These are phyloP conservation scores for Amaranthus tricolor DNA, from an alignment of 179 eudicot species.

Conservation along the genomic window DNA sequence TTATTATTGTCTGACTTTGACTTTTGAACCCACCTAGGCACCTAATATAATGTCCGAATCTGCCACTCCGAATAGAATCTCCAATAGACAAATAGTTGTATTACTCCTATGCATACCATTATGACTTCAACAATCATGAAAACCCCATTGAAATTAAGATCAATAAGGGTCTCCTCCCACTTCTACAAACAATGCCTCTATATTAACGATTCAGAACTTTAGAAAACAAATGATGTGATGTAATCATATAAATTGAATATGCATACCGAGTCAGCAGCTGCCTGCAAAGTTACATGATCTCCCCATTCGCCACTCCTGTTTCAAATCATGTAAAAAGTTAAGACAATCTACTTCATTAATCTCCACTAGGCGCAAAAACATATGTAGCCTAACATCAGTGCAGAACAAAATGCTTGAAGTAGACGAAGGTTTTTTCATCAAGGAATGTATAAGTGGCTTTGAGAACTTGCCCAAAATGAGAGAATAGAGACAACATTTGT, in stretches of 20 bases:
- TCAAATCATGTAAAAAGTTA: slow-evolving; percentile 13
- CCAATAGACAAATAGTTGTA: too few species aligned
- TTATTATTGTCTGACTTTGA: too few species aligned
- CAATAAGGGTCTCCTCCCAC: not conserved
- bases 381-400: not conserved
- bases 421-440: not conserved
- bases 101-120: too few species aligned
- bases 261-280: slow-evolving; percentile 64
- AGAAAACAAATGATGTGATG: not conserved
- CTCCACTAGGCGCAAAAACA: not conserved
- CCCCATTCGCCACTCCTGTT: slow-evolving; percentile 71
- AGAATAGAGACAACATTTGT: not conserved
- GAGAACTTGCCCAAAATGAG: not conserved
- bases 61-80: too few species aligned
- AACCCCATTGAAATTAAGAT: not conserved
- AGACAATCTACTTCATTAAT: not conserved
- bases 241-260: not conserved
- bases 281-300: slow-evolving; percentile 72
- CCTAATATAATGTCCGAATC: too few species aligned
- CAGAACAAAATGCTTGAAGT: not conserved
- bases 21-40: too few species aligned
- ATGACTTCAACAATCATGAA: not conserved
- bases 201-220: not conserved
- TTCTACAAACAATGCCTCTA: not conserved
- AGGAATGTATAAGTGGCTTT: too few species aligned